A percentile compares a stretch with the other conserved stretches of the same genome.
phyloP scores from a whole-genome alignment of 2,329 filamentous ascomycete species.

The Neofusicoccum cordaticola region DNA sequence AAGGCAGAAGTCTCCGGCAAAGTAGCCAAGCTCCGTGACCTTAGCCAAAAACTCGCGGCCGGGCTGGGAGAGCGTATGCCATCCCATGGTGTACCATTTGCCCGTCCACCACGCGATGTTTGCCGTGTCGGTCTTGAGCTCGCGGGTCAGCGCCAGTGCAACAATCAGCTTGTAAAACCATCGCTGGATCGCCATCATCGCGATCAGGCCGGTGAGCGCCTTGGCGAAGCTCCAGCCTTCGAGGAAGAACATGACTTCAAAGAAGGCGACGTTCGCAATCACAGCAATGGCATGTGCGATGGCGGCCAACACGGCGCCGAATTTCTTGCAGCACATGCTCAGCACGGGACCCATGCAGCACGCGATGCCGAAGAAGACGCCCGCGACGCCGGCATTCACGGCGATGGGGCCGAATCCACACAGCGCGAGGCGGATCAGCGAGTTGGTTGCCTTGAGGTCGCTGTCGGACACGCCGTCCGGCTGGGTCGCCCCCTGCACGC shows the following conservation, averaged over 20 bases:
- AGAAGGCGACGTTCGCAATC: conserved; percentile 82
- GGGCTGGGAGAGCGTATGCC: conserved; percentile 93
- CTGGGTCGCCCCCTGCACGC: conserved; percentile 56
- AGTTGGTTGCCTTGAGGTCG: conserved; percentile 56
- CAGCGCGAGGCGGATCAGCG: conserved; percentile 75
- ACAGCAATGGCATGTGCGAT: conserved; percentile 90
- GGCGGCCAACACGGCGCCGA: conserved; percentile 87
- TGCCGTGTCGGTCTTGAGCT: conserved; percentile 91
- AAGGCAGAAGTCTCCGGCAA: conserved; percentile 88
- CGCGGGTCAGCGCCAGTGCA: conserved; percentile 77
- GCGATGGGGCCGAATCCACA: conserved; percentile 82
- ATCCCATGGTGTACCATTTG: conserved; percentile 99
- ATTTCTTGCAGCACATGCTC: conserved; percentile 99
- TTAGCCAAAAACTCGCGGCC: conserved; percentile 97
- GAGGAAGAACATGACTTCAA: conserved; percentile 92
- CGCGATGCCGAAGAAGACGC: conserved; percentile 83
- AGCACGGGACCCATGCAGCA: conserved; percentile 96
- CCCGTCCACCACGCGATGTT: conserved; percentile 99
- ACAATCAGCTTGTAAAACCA: conserved; percentile 96
- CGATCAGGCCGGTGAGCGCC: conserved; percentile 85
- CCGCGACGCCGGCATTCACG: conserved; percentile 81
- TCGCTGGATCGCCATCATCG: conserved; percentile 81
- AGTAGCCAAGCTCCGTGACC: conserved; percentile 96
- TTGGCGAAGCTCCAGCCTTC: conserved; percentile 83
- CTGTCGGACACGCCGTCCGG: conserved; percentile 21